These are phyloP conservation scores for Xylaria multiplex DNA, from an alignment of 2,329 filamentous ascomycete species.

Conservation along the genomic window DNA sequence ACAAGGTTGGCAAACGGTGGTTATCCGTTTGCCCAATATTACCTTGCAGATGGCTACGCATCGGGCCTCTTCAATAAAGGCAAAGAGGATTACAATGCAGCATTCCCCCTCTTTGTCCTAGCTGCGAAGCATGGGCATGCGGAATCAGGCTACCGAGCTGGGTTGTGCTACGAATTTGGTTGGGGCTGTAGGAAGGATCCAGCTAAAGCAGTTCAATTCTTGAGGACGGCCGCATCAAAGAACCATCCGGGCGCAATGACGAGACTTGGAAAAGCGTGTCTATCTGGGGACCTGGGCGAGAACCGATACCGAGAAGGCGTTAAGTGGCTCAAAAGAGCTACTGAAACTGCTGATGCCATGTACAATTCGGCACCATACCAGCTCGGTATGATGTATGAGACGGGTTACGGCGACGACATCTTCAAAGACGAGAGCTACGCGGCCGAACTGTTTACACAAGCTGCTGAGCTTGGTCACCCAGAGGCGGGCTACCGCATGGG, in stretches of 20 bases:
- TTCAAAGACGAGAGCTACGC: constrained; percentile 92
- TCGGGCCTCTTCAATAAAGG: constrained; percentile 96
- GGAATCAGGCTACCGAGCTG: constrained; percentile 92
- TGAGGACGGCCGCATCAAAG: constrained; percentile 89
- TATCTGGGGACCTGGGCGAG: constrained; percentile 87
- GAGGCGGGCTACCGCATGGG: constrained; percentile 89
- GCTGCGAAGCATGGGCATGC: constrained; percentile 97
- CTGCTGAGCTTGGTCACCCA: constrained; percentile 88
- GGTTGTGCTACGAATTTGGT: constrained; percentile 96
- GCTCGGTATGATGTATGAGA: constrained; percentile 87
- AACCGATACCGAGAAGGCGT: constrained; percentile 90
- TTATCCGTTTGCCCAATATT: constrained; percentile 98
- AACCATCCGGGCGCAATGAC: constrained; percentile 96
- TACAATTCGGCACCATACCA: constrained; percentile 95
- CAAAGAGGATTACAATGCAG: constrained; percentile 88
- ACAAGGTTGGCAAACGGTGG: constrained; percentile 86
- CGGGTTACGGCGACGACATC: constrained; percentile 91
- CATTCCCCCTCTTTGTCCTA: constrained; percentile 90
- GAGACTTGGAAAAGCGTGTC: constrained; percentile 87
- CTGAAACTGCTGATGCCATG: constrained; percentile 87
- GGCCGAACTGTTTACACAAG: constrained; percentile 92
- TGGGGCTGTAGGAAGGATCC: constrained; percentile 94
- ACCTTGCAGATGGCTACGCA: constrained; percentile 91
- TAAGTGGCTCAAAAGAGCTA: constrained; percentile 94
- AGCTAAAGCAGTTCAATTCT: constrained; percentile 92